Evolutionary conservation across 495 filamentous ascomycete genomes (phyloP), one percentile per base, ranked within the genome.

Genomic region (Saxophila tyrrhenica): DNA sequence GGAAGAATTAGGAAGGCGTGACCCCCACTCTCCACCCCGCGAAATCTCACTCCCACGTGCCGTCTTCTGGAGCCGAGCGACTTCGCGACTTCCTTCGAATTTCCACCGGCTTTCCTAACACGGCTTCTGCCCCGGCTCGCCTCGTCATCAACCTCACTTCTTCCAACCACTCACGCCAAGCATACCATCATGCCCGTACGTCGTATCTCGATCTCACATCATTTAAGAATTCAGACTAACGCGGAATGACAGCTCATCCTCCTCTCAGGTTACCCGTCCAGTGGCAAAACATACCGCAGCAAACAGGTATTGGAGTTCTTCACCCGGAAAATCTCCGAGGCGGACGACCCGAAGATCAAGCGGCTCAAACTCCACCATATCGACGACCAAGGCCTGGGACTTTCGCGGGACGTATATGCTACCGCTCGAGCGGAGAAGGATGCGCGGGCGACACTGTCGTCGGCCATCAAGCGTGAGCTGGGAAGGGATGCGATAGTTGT

Each of bases 241-340:
- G 9, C 9, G 35, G 8, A 16, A 9, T 44, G 16, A 44, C 62
- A 97, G 92, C 82, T 98, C 66, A 87, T 98, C 59, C 82, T 95
- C 52, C 72, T 98, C 63, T 90, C 91, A 56, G 92, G 92, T 62
- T 89, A 87, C 66, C 92, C 92, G 32, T 86, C 83, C 65, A 94
- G 92, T 25, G 92, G 92, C 63, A 95, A 97, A 66, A 92, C 86
- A 48, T 79, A 87, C 52, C 88, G 92, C 67, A 86, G 89, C 19
- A 68, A 71, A 48, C 90, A 96, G 69, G 81, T 98, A 19, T 72
- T 82, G 50, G 62, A 70, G 39, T 80, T 80, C 71, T 82, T 95
- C 67, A 57, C 69, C 22, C 57, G 69, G 32, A 76, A 76, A 63
- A 81, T 86, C 64, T 60, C 65, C 23, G 52, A 62, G n/a, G 55